A percentile compares a stretch with the other conserved stretches of the same genome.
These are phyloP conservation scores for Pseudohalonectria lignicola DNA, from an alignment of 2,329 filamentous ascomycete genomes.

Conservation along the genomic window DNA sequence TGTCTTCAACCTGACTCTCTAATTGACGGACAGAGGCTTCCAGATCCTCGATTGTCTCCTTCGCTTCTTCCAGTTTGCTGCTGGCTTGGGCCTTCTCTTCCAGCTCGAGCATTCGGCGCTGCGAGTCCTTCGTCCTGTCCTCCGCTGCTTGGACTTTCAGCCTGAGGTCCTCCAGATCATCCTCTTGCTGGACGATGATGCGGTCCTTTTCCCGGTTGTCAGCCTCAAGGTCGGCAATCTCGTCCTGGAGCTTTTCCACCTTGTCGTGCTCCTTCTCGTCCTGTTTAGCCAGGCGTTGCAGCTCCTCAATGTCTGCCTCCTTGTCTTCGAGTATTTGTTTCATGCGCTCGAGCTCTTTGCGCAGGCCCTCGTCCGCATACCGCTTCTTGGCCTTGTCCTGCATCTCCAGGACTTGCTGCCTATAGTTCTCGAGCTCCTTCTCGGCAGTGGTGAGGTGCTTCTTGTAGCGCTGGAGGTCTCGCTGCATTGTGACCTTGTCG, in stretches of 20 bases:
- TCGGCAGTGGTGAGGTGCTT: conserved; percentile 77
- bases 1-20: conserved; percentile 41
- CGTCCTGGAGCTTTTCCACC: conserved; percentile 57
- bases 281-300: conserved; percentile 47
- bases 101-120: conserved; percentile 38
- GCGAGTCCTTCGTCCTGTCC: conserved; percentile 45
- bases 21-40: conserved; percentile 42
- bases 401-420: conserved; percentile 69
- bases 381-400: conserved; percentile 72
- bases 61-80: conserved; percentile 43
- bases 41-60: conserved; percentile 47
- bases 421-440: conserved; percentile 74
- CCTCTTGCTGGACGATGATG: conserved; percentile 61
- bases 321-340: conserved; percentile 45
- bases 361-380: conserved; percentile 60
- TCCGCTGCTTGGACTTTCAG: conserved; percentile 33
- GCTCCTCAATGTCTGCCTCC: conserved; percentile 48
- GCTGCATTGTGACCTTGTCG: conserved; percentile 78
- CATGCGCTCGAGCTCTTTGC: conserved; percentile 47
- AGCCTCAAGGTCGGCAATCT: conserved; percentile 65
- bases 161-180: conserved; percentile 47
- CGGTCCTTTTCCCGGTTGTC: conserved; percentile 68
- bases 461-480: conserved; percentile 75
- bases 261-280: conserved; percentile 46
- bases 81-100: conserved; percentile 43